Evolutionary conservation across 2,329 filamentous ascomycete genomes (phyloP).

Genomic region (Ophiocordyceps robertsii): DNA sequence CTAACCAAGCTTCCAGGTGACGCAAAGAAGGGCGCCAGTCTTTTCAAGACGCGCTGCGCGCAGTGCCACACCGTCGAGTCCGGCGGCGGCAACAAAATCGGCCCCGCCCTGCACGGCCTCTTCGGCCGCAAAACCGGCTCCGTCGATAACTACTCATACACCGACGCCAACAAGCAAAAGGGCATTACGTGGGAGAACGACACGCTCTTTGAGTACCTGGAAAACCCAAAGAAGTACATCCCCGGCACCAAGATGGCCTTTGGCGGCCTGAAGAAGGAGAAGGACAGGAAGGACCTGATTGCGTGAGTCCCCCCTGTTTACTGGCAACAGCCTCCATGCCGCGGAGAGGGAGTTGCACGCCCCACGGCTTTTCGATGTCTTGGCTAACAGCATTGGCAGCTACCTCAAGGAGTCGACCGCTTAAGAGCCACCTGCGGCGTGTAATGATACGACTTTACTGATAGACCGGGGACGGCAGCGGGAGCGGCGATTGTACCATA

Average conservation of each 20-base stretch:
- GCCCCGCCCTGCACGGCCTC: constrained; percentile 90
- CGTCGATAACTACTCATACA: constrained; percentile 90
- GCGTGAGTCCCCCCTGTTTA: constrained; percentile 48
- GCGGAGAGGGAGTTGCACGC: background rate
- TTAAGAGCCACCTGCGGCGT: constrained; percentile 31
- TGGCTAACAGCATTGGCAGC: constrained; percentile 23
- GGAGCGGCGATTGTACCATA: constrained; percentile 24
- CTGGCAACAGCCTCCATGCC: background rate
- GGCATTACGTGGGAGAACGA: constrained; percentile 78
- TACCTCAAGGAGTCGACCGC: constrained; percentile 58
- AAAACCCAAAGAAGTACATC: constrained; percentile 99
- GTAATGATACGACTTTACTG: constrained; percentile 20
- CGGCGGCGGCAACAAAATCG: constrained; percentile 92
- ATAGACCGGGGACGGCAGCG: constrained; percentile 17
- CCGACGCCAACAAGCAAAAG: constrained; percentile 98
- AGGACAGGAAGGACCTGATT: constrained; percentile 98
- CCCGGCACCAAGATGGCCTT: constrained; percentile 99
- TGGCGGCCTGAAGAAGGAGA: constrained; percentile 98
- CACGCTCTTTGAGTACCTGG: constrained; percentile 91
- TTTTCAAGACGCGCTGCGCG: constrained; percentile 98
- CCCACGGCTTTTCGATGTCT: background rate
- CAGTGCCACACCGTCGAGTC: constrained; percentile 96
- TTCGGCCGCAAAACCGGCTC: constrained; percentile 92
- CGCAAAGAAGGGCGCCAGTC: constrained; percentile 88
- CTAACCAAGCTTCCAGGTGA: constrained; percentile 47